phyloP scores from a whole-genome alignment of 176 grass and related monocot genomes.

The Carex kokanica region DNA sequence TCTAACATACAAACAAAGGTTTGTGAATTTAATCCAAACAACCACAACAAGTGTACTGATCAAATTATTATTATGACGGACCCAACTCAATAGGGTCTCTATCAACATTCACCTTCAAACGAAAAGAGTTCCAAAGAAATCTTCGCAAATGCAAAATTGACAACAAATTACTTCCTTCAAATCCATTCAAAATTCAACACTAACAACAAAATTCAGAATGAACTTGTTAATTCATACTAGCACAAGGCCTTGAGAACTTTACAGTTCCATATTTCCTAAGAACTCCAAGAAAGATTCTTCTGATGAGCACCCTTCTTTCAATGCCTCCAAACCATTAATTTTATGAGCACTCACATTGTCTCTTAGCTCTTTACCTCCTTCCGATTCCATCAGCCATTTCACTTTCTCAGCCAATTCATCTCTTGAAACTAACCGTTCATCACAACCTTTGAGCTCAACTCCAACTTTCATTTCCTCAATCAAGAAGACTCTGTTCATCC shows the following conservation, averaged over 20 bases:
- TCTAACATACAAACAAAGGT: too few species aligned
- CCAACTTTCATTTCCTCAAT: slow-evolving; percentile 21
- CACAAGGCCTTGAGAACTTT: too few species aligned
- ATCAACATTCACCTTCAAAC: too few species aligned
- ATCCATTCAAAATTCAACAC: too few species aligned
- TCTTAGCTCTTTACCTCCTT: slow-evolving; percentile 1
- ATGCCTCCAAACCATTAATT: slow-evolving; percentile 31
- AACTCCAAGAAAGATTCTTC: slow-evolving; percentile 22
- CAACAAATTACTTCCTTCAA: background rate
- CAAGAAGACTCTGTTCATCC: slow-evolving; percentile 20
- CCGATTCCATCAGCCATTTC: slow-evolving; percentile 24
- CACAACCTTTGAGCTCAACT: slow-evolving; percentile 22
- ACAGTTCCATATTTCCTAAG: slow-evolving; percentile 27
- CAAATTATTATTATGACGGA: too few species aligned
- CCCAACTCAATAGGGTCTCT: too few species aligned
- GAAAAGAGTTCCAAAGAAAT: background rate
- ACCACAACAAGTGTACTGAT: too few species aligned
- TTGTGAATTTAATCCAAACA: too few species aligned
- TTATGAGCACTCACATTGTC: slow-evolving; percentile 2
- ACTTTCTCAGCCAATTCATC: slow-evolving; percentile 26
- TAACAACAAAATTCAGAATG: too few species aligned
- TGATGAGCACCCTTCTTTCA: slow-evolving; percentile 30
- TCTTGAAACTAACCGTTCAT: background rate
- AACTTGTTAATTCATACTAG: too few species aligned
- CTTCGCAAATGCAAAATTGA: background rate